A percentile compares a stretch with the other conserved stretches of the same genome.
These are phyloP conservation scores for Cinnamomum chago DNA, from an alignment of 164 flowering plant genomes.

Conservation along the genomic window DNA sequence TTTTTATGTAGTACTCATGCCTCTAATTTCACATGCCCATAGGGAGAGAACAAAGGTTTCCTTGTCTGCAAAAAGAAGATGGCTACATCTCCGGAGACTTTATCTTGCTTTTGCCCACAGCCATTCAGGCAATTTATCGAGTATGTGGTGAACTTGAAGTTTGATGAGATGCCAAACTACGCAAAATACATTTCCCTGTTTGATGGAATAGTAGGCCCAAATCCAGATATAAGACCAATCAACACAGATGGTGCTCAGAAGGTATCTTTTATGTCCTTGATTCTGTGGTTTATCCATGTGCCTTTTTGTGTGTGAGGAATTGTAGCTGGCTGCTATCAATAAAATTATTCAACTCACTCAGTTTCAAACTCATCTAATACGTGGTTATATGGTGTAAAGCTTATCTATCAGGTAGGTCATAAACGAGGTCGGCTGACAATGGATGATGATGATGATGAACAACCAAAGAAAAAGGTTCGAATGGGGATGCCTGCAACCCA, in stretches of 20 bases:
- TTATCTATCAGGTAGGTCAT: conserved; percentile 86
- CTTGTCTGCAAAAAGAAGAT: conserved; percentile 95
- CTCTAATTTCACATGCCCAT: not conserved
- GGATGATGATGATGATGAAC: conserved; percentile 84
- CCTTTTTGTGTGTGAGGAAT: too few species aligned
- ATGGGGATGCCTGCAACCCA: conserved; percentile 96
- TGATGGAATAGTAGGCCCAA: conserved; percentile 86
- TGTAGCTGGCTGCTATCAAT: too few species aligned
- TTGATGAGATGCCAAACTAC: conserved; percentile 93
- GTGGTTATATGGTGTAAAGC: conserved; percentile 36
- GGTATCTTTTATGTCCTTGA: conserved; percentile 30
- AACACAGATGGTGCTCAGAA: conserved; percentile 96
- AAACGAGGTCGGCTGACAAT: conserved; percentile 80
- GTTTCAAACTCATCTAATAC: conserved; percentile 10
- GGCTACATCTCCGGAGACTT: conserved; percentile 80
- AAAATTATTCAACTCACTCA: too few species aligned
- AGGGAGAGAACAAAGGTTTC: conserved; percentile 96
- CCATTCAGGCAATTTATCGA: conserved; percentile 86
- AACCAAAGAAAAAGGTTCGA: conserved; percentile 82
- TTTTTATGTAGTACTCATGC: too few species aligned
- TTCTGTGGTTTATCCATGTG: too few species aligned
- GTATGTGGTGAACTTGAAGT: conserved; percentile 80
- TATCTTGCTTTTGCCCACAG: conserved; percentile 79
- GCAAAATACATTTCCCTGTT: conserved; percentile 86
- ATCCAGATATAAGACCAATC: conserved; percentile 80